phyloP scores from a whole-genome alignment of 257 asterid species.

The Nicotiana knightiana region DNA sequence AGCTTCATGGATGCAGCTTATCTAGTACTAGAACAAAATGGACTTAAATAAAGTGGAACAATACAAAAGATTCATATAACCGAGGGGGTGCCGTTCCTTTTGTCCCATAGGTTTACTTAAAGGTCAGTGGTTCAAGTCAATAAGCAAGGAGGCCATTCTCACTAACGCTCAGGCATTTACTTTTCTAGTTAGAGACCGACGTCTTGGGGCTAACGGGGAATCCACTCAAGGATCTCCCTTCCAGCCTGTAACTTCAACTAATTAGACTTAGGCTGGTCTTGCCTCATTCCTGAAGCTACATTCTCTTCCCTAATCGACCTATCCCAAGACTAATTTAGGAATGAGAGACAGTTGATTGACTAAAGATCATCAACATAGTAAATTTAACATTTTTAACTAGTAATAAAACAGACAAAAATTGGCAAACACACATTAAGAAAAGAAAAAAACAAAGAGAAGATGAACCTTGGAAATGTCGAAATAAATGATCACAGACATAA shows the following conservation, averaged over 20 bases:
- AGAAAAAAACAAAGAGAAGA: background rate
- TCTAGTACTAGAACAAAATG: background rate
- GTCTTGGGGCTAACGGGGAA: background rate
- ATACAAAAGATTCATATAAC: background rate
- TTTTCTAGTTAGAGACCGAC: background rate
- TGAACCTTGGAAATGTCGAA: constrained; percentile 66
- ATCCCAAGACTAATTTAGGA: too few species aligned
- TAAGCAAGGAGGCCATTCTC: background rate
- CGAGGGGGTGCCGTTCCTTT: background rate
- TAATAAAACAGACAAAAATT: background rate
- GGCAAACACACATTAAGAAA: background rate
- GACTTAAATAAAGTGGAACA: background rate
- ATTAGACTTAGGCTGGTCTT: background rate
- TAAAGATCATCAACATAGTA: background rate
- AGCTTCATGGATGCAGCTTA: background rate
- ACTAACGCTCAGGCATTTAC: background rate
- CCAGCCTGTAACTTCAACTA: background rate
- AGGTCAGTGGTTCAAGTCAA: background rate
- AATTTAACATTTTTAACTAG: background rate
- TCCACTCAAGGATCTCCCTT: background rate
- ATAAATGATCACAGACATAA: constrained; percentile 65
- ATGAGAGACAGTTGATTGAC: too few species aligned
- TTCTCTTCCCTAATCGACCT: background rate
- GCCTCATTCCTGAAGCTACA: background rate
- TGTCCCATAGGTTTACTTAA: background rate